Evolutionary conservation across 2,329 filamentous ascomycete genomes (phyloP).

Genomic region (Thelonectria olida): DNA sequence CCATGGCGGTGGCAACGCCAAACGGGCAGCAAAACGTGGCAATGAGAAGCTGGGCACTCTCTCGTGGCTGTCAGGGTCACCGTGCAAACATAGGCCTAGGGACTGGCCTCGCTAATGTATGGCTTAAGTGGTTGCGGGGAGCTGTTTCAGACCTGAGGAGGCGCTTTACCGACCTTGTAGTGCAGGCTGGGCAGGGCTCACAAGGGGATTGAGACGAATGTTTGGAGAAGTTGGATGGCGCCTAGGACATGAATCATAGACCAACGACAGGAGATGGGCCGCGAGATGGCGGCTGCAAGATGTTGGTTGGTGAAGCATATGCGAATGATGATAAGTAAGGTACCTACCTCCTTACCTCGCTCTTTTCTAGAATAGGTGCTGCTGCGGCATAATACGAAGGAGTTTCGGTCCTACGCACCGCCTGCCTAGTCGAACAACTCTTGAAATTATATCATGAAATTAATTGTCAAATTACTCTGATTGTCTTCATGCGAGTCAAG

Average conservation of each 20-base stretch:
- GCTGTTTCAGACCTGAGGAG: constrained; percentile 15
- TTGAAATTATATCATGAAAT: too few relatives aligned
- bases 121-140: constrained; percentile 17
- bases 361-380: too few relatives aligned
- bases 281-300: too few relatives aligned
- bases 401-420: not conserved
- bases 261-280: too few relatives aligned
- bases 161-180: constrained; percentile 3
- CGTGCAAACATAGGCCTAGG: not conserved
- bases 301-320: too few relatives aligned
- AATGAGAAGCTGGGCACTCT: not conserved
- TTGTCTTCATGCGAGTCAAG: not conserved
- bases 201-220: not conserved
- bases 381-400: not conserved
- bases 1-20: constrained; percentile 10
- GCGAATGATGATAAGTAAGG: too few relatives aligned
- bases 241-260: too few relatives aligned
- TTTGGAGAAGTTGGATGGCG: constrained; percentile 2
- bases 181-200: not conserved
- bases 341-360: too few relatives aligned
- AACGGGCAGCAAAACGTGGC: constrained; percentile 12
- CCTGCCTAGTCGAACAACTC: too few relatives aligned
- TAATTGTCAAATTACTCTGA: not conserved
- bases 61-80: too few relatives aligned
- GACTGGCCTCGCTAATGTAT: not conserved